A percentile compares a stretch with the other conserved stretches of the same genome.
phyloP scores from a whole-genome alignment of 371 early-diverging fungal species.

The Agmasoma carcini region DNA sequence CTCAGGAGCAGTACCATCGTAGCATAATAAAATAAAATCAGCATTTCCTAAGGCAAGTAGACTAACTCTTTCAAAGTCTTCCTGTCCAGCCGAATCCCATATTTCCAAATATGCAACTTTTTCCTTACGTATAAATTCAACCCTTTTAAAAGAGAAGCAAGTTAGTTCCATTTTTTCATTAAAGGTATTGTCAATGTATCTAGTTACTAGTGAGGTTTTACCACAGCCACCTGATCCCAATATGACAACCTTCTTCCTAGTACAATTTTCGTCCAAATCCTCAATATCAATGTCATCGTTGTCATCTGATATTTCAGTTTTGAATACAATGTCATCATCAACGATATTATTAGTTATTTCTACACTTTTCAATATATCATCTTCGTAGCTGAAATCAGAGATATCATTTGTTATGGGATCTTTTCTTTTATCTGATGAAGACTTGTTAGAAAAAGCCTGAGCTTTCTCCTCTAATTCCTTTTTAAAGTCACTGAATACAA shows the following conservation, averaged over 20 bases:
- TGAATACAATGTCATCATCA: neutral
- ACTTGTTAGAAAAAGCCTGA: no score
- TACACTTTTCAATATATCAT: neutral
- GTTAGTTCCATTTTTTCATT: constrained; percentile 29
- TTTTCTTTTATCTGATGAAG: no score
- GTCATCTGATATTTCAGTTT: neutral
- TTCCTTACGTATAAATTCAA: neutral
- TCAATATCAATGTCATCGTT: constrained; percentile 1
- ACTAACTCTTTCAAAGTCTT: constrained; percentile 47
- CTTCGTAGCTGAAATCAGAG: neutral
- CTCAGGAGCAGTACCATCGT: constrained; percentile 23
- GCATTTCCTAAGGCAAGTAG: constrained; percentile 41
- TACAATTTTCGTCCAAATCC: constrained; percentile 4
- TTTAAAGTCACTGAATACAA: neutral
- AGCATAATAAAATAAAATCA: constrained; percentile 46
- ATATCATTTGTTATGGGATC: neutral
- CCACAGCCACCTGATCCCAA: constrained; percentile 51
- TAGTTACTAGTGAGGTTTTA: constrained; percentile 48
- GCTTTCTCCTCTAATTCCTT: neutral
- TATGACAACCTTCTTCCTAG: constrained; percentile 40
- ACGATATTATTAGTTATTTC: neutral
- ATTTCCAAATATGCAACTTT: constrained; percentile 7
- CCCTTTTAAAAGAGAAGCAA: constrained; percentile 5
- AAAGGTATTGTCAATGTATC: constrained; percentile 33
- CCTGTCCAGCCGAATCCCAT: constrained; percentile 54